Percentiles rank a stretch among this genome's conserved stretches.
Evolutionary conservation across 208 protist genomes (phyloP).

Genomic region (Leishmania braziliensis): DNA sequence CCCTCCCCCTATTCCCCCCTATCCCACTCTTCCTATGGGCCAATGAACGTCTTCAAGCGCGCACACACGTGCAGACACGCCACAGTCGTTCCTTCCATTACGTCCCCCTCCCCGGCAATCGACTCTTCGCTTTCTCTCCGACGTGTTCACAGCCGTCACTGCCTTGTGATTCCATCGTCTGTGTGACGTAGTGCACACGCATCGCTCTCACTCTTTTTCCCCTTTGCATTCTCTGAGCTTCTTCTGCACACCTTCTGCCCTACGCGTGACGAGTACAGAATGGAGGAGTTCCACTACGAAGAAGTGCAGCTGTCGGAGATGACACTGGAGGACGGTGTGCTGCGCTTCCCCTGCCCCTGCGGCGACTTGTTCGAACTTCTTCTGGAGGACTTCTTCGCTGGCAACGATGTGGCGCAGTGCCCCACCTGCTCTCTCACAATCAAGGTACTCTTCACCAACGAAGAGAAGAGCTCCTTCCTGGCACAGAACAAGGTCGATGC

Average conservation of each 20-base stretch:
- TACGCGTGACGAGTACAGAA: not conserved
- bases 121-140: not conserved
- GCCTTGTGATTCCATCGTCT: not conserved
- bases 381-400: constrained; percentile 72
- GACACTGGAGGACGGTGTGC: constrained; percentile 64
- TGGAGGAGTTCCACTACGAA: constrained; percentile 91
- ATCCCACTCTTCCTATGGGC: not conserved
- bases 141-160: not conserved
- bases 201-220: not conserved
- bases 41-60: not conserved
- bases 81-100: not conserved
- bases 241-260: not conserved
- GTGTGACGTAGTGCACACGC: not conserved
- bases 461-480: constrained; percentile 58
- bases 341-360: constrained; percentile 91
- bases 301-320: constrained; percentile 87
- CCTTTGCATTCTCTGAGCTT: constrained; percentile 5
- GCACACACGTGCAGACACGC: not conserved
- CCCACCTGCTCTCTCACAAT: constrained; percentile 91
- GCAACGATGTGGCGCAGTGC: constrained; percentile 81
- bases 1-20: not conserved
- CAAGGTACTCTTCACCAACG: constrained; percentile 69
- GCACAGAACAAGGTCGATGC: not conserved
- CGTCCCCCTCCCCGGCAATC: not conserved
- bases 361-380: constrained; percentile 91